A percentile compares a stretch with the other conserved stretches of the same genome.
phyloP scores from a whole-genome alignment of 352 stramenopile genomes.

The Pythium volutum region DNA sequence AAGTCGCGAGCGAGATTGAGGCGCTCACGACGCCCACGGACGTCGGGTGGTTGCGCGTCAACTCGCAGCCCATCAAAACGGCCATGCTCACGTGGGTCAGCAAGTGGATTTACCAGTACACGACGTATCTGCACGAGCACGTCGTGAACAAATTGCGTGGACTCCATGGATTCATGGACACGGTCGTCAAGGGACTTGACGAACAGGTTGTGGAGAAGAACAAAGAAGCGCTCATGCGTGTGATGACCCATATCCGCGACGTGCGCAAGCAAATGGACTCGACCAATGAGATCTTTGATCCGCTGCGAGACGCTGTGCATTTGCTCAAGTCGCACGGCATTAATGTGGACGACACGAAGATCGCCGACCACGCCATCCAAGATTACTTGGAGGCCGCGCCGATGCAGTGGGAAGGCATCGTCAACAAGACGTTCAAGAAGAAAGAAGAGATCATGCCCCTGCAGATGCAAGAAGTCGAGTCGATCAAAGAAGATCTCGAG shows the following conservation, averaged over 20 bases:
- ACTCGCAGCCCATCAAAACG: slow-evolving; percentile 96
- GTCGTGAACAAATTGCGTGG: slow-evolving; percentile 87
- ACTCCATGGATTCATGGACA: slow-evolving; percentile 93
- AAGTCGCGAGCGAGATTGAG: slow-evolving; percentile 90
- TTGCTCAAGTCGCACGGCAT: slow-evolving; percentile 93
- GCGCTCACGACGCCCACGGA: slow-evolving; percentile 89
- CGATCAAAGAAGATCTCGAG: slow-evolving; percentile 93
- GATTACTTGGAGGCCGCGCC: slow-evolving; percentile 95
- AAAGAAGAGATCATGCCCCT: slow-evolving; percentile 98
- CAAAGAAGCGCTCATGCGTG: slow-evolving; percentile 95
- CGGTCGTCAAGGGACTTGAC: slow-evolving; percentile 88
- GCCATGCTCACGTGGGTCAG: slow-evolving; percentile 94
- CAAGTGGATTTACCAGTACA: slow-evolving; percentile 97
- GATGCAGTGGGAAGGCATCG: slow-evolving; percentile 96
- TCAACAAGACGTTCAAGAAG: slow-evolving; percentile 98
- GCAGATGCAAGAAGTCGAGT: slow-evolving; percentile 95
- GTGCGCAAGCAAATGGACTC: slow-evolving; percentile 92
- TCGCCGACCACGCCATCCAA: slow-evolving; percentile 73
- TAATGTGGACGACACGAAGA: slow-evolving; percentile 90
- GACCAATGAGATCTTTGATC: slow-evolving; percentile 93
- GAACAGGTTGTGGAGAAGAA: slow-evolving; percentile 90
- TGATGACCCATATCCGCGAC: slow-evolving; percentile 95
- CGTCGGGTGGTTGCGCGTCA: slow-evolving; percentile 97
- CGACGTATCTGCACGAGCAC: slow-evolving; percentile 91
- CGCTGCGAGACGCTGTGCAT: slow-evolving; percentile 91